phyloP scores from a whole-genome alignment of 345 rosid species.

The Anastatica hierochuntica region DNA sequence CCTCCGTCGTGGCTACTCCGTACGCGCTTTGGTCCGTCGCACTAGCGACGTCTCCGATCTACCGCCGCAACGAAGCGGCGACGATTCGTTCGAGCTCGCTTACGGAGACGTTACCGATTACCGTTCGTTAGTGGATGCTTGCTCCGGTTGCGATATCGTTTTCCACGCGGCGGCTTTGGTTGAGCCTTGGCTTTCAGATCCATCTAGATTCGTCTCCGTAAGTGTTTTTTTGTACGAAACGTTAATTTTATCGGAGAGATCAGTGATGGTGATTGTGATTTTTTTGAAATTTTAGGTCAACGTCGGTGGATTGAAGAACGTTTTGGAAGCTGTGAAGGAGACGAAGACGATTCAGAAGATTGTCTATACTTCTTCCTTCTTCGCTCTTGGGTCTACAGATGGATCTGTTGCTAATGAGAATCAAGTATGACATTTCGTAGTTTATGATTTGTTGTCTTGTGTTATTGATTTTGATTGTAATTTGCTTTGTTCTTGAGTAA shows the following conservation, averaged over 20 bases:
- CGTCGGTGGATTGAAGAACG: slow-evolving; percentile 73
- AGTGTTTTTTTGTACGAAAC: slow-evolving; percentile 1
- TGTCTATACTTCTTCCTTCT: slow-evolving; percentile 79
- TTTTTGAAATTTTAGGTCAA: slow-evolving; percentile 40
- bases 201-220: slow-evolving; percentile 64
- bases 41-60: slow-evolving; percentile 65
- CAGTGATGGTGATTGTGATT: background rate
- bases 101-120: slow-evolving; percentile 81
- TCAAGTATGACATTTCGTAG: slow-evolving; percentile 30
- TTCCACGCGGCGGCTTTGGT: slow-evolving; percentile 84
- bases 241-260: background rate
- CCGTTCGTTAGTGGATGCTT: slow-evolving; percentile 47
- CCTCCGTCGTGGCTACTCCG: slow-evolving; percentile 42
- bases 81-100: slow-evolving; percentile 37
- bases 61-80: slow-evolving; percentile 25
- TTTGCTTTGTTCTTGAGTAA: slow-evolving; percentile 2
- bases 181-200: slow-evolving; percentile 91
- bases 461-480: background rate
- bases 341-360: slow-evolving; percentile 49
- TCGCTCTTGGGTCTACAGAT: slow-evolving; percentile 79
- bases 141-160: slow-evolving; percentile 57
- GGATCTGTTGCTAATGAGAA: slow-evolving; percentile 68
- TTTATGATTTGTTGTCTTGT: background rate
- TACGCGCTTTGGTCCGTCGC: slow-evolving; percentile 77
- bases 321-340: slow-evolving; percentile 51